These are phyloP conservation scores for Cladosporium velox DNA, from an alignment of 2,329 filamentous ascomycete genomes.

Conservation along the genomic window DNA sequence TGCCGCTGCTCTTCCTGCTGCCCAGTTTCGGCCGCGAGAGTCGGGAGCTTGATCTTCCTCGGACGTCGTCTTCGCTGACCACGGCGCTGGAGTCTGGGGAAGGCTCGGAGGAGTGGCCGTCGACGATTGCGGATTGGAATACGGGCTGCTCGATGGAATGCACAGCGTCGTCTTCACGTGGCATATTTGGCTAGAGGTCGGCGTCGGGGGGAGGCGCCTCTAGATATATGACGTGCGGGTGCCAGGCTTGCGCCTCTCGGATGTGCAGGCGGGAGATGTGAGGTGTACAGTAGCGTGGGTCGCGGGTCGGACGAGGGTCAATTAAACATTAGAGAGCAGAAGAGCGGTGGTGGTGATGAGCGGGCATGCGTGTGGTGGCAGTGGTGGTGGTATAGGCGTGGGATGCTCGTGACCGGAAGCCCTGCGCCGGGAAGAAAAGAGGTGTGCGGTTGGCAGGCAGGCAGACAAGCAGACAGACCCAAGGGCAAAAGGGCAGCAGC, in stretches of 20 bases:
- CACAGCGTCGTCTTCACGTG: slow-evolving; percentile 15
- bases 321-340: slow-evolving; percentile 20
- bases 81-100: slow-evolving; percentile 36
- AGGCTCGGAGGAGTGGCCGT: slow-evolving; percentile 26
- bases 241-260: slow-evolving; percentile 19
- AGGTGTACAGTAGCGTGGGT: slow-evolving; percentile 2
- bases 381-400: background rate
- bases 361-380: background rate
- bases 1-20: slow-evolving; percentile 75
- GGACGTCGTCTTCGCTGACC: slow-evolving; percentile 37
- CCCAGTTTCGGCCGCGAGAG: slow-evolving; percentile 62
- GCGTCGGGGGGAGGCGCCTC: background rate
- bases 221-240: slow-evolving; percentile 1
- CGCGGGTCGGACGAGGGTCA: slow-evolving; percentile 12
- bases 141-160: slow-evolving; percentile 18
- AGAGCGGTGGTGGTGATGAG: background rate
- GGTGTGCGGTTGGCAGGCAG: slow-evolving; percentile 9
- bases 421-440: slow-evolving; percentile 21
- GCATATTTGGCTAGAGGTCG: slow-evolving; percentile 19
- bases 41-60: slow-evolving; percentile 23
- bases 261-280: background rate
- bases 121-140: slow-evolving; percentile 15
- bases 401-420: slow-evolving; percentile 20
- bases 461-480: background rate
- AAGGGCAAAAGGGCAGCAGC: background rate